A percentile compares a stretch with the other conserved stretches of the same genome.
phyloP scores from a whole-genome alignment of 345 rosid species.

The Lepidium africanum region DNA sequence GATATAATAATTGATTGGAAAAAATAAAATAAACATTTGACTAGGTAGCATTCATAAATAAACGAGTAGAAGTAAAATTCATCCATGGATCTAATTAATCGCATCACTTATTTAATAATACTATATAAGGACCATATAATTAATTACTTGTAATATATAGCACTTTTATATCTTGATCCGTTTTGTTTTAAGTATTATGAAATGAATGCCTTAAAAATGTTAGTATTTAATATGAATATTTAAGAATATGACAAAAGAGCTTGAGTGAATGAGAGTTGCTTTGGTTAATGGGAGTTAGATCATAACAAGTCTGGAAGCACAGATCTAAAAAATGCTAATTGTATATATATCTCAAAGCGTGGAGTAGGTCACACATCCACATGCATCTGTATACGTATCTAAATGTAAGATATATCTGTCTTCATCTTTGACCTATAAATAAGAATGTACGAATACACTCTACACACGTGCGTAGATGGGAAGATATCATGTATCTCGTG shows the following conservation, averaged over 20 bases:
- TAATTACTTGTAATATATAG: too few relatives aligned
- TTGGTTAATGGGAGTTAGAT: slow-evolving; percentile 1
- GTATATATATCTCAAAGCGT: background rate
- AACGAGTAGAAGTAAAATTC: slow-evolving; percentile 3
- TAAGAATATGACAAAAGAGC: slow-evolving; percentile 1
- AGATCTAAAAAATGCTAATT: slow-evolving; percentile 8
- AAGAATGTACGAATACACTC: background rate
- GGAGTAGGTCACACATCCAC: slow-evolving; percentile 17
- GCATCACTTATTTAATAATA: background rate
- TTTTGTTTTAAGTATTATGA: background rate
- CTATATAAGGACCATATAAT: background rate
- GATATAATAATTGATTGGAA: background rate
- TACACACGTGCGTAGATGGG: background rate
- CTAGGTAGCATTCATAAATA: slow-evolving; percentile 4
- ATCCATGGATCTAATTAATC: slow-evolving; percentile 15
- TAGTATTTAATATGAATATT: background rate
- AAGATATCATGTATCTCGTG: background rate
- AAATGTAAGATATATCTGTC: background rate
- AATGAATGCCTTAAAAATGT: background rate
- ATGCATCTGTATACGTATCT: background rate
- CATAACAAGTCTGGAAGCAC: background rate
- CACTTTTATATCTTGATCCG: background rate
- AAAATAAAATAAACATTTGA: background rate
- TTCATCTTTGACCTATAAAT: too few relatives aligned
- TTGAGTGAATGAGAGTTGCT: background rate